A percentile compares a stretch with the other conserved stretches of the same genome.
Evolutionary conservation across 2,329 filamentous ascomycete genomes (phyloP).

Genomic region (Cladosporium sphaerospermum): DNA sequence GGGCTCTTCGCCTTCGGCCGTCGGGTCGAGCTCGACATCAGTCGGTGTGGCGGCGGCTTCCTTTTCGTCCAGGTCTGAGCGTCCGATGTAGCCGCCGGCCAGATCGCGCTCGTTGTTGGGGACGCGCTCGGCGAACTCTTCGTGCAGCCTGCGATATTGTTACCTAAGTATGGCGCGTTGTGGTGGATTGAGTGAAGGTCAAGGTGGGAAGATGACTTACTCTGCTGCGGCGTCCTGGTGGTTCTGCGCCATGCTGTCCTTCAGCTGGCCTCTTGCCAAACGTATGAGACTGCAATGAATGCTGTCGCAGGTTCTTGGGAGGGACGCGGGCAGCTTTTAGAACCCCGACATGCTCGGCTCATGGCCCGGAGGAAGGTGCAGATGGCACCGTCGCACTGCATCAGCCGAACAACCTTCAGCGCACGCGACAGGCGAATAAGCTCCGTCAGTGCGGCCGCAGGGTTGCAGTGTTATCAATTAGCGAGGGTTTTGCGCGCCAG

Average conservation of each 20-base stretch:
- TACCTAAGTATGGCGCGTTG: background rate
- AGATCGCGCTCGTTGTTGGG: slow-evolving; percentile 8
- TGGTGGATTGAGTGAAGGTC: background rate
- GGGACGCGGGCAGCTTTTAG: background rate
- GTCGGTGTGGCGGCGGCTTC: slow-evolving; percentile 15
- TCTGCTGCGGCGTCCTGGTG: slow-evolving; percentile 26
- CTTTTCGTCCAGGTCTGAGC: slow-evolving; percentile 7
- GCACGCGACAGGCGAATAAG: slow-evolving; percentile 8
- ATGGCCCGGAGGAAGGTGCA: background rate
- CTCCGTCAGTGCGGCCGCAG: background rate
- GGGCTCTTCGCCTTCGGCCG: slow-evolving; percentile 32
- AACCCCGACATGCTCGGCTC: background rate
- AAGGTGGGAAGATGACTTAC: slow-evolving; percentile 1
- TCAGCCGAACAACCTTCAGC: background rate
- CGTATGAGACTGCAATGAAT: too few species aligned
- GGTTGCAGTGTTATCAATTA: slow-evolving; percentile 9
- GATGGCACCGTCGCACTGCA: slow-evolving; percentile 11
- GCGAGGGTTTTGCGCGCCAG: background rate
- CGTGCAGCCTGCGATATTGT: slow-evolving; percentile 16
- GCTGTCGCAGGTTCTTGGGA: background rate
- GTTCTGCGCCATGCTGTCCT: slow-evolving; percentile 19
- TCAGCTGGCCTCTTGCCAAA: too few species aligned
- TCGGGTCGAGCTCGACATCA: slow-evolving; percentile 18
- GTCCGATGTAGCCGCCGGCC: slow-evolving; percentile 16
- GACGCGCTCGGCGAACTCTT: slow-evolving; percentile 19